phyloP scores from a whole-genome alignment of 2,329 filamentous ascomycete genomes.

The Simplicillium aogashimaense region DNA sequence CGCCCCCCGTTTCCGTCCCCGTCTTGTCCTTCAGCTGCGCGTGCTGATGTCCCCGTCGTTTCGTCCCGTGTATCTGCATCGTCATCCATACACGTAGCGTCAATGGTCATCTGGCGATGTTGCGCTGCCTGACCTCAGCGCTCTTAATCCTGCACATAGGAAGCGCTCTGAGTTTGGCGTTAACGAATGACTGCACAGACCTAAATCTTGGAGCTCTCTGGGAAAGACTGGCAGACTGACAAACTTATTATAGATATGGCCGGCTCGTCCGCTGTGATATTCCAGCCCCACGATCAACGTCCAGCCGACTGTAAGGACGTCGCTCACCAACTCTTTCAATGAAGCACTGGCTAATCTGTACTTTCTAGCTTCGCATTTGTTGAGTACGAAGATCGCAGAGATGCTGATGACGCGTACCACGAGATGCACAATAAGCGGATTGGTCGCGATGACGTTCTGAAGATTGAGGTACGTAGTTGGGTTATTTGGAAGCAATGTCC shows the following conservation, averaged over 20 bases:
- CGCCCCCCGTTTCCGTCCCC: conserved; percentile 20
- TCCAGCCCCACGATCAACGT: conserved; percentile 85
- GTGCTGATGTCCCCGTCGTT: conserved; percentile 11
- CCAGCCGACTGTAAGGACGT: conserved; percentile 76
- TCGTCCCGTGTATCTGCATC: conserved; percentile 1
- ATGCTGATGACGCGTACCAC: conserved; percentile 97
- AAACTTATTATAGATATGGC: conserved; percentile 61
- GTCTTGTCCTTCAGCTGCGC: conserved; percentile 5
- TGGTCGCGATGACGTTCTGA: conserved; percentile 86
- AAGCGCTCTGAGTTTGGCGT: not conserved
- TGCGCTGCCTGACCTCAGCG: not conserved
- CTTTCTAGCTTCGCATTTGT: conserved; percentile 86
- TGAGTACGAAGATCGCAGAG: conserved; percentile 95
- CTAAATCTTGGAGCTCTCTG: not conserved
- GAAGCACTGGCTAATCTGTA: not conserved
- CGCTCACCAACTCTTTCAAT: not conserved
- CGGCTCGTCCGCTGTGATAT: conserved; percentile 98
- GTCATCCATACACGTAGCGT: not conserved
- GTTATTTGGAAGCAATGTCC: not conserved
- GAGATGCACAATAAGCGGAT: conserved; percentile 99
- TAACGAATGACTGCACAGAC: not conserved
- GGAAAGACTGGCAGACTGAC: conserved; percentile 34
- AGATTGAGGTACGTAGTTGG: conserved; percentile 71
- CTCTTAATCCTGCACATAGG: not conserved
- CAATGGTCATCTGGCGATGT: conserved; percentile 1